phyloP scores from a whole-genome alignment of 495 filamentous ascomycete genomes.

The Aspergillus conjunctus region DNA sequence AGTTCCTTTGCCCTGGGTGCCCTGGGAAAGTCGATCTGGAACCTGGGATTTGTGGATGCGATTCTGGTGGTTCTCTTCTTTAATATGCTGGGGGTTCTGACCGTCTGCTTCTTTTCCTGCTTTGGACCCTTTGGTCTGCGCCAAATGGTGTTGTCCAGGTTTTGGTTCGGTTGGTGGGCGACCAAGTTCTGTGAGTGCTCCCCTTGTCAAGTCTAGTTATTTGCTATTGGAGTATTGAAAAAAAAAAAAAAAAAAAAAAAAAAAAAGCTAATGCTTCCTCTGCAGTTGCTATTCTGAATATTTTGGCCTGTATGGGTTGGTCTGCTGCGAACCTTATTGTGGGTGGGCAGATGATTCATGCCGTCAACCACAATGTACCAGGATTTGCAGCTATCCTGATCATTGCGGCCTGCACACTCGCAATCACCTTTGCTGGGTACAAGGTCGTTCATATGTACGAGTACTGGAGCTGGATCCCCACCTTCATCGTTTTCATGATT shows the following conservation, averaged over 20 bases:
- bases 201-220: not conserved
- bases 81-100: conserved; percentile 72
- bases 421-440: conserved; percentile 77
- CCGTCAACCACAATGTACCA: conserved; percentile 70
- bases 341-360: conserved; percentile 78
- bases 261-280: not conserved
- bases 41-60: conserved; percentile 74
- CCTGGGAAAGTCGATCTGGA: conserved; percentile 66
- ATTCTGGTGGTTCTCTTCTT: conserved; percentile 76
- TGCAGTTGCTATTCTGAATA: conserved; percentile 71
- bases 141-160: conserved; percentile 84
- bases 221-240: not conserved
- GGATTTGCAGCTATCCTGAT: conserved; percentile 78
- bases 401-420: conserved; percentile 69
- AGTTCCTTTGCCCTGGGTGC: conserved; percentile 81
- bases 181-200: conserved; percentile 68
- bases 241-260: no score
- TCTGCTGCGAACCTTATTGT: conserved; percentile 77
- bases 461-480: conserved; percentile 77
- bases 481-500: conserved; percentile 76
- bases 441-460: conserved; percentile 82
- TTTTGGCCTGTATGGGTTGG: conserved; percentile 78
- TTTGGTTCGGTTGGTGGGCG: conserved; percentile 75
- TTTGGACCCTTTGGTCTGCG: conserved; percentile 83
- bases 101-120: conserved; percentile 78